Base-by-base conservation (phyloP, 2,329 filamentous ascomycete species). In the Trichoderma koningiopsis region DNA sequence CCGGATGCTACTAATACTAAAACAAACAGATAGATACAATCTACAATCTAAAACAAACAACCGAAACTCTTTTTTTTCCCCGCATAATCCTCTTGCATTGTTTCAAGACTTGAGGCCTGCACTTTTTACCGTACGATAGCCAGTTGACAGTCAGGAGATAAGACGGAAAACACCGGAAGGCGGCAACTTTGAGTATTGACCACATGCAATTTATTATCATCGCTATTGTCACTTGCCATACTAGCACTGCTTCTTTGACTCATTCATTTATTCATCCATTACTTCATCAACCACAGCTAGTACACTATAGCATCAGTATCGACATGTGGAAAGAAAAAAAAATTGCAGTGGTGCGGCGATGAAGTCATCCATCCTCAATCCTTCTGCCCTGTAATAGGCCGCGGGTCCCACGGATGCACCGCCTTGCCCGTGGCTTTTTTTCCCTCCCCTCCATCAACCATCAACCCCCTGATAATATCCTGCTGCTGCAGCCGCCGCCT, bases 261-360 rank as follows among this genome's bases (percentile, higher is more conserved):
- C 40, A 43, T 43, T 8, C 19, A n/a, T 43, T n/a, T 8, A 8
- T n/a, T 24, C 52, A 40, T 64, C 31, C 27, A 27, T 27, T 27
- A 40, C 61, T 49, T 19, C 31, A 40, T 29, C 40, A 22, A 43
- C 31, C 49, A 16, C 29, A 57, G 22, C 11, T 49, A 33, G 4
- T 2, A 22, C 33, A 35, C 33, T 5, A 11, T 52, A 55, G 14
- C 49, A 47, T 24, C 33, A 57, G 33, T n/a, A n/a, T 16, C 10
- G 31, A 56, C 8, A 24, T 14, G 4, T 4, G 71, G 22, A 63
- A 70, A 67, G 55, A 72, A 63, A 70, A 65, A 55, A 71, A 71
- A 57, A 71, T 70, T 68, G 61, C 73, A 71, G 70, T 66, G 31
- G 35, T 27, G 57, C 35, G 55, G 49, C 62, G 33, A 66, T 66